Base-by-base conservation (phyloP, 495 filamentous ascomycete species). In the Neurospora intermedia region DNA sequence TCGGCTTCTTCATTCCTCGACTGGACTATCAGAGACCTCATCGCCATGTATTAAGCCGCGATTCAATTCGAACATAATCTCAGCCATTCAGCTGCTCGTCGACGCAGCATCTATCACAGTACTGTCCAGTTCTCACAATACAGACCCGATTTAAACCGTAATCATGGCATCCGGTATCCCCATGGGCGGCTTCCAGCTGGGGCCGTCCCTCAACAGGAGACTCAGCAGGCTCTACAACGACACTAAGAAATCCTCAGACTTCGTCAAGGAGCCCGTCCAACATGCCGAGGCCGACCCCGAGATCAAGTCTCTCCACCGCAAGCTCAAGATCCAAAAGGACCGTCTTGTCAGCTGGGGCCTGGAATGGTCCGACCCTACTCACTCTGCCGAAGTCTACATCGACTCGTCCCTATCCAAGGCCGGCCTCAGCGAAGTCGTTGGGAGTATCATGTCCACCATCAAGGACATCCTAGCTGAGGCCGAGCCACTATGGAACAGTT, bases 181-280 rank as follows among this genome's bases (percentile, higher is more conserved):
- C 42, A 78, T 80, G 76, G 81, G 82, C 71, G 80, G 81, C 77
- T 78, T 85, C 69, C 81, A 84, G 75, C 78, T 86, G 78, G 54
- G 54, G 54, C 74, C 77, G 69, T 83, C 87, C 70, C 83, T 90
- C 74, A 88, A 89, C 80, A 88, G 91, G 73, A 90, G 93, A 74
- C 87, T 97, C 46, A 96, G 93, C 69, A 91, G 95, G 81, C 88
- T 97, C 76, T 97, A 97, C 82, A 92, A 93, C 76, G 93, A 97
- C 82, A 95, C 93, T 69, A 97, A 97, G 79, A 91, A 90, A 70
- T 94, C 92, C 16, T 94, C 91, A 81, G 92, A 94, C 79, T 93
- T 91, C 76, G 89, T 93, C 75, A 92, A 91, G 72, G 92, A 91
- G 23, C 89, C 90, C 8, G 87, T 87, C 42, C 91, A 89, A 75